Base-by-base conservation (phyloP, 805 yeast species). In the Saccharomycopsis sp. region DNA sequence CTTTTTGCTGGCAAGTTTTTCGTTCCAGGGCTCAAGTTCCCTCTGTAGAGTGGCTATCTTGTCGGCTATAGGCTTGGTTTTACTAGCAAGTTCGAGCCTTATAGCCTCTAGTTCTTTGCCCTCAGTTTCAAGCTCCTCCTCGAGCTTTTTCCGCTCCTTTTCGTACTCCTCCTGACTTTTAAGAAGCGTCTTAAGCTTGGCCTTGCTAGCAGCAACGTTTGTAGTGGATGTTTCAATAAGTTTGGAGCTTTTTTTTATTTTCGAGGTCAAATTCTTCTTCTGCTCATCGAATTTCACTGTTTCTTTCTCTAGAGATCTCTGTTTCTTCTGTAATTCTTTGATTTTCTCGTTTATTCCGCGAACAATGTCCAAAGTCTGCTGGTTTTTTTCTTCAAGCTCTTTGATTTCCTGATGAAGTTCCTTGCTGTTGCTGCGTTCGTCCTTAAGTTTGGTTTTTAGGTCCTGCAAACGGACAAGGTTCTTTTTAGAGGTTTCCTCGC, bases 21-120 rank as follows among this genome's bases (percentile, higher is more conserved):
- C 84, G 59, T 82, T 82, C 91, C 95, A 90, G 0, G 98, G 99
- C 63, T 88, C 91, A 4, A 90, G 71, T 60, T 85, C 76, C 5
- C 75, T 77, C 67, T 89, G 91, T 46, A 83, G 71, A 14, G 66
- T 64, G 63, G 82, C 87, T 54, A 91, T 86, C 65, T 87, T 79
- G 7, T 76, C 78, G 0, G 91, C 81, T 57, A 86, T 77, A 1
- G 73, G 83, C 9, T 82, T 77, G 0, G 98, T 92, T 67, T 89
- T 89, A 52, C 82, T 85, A 7, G 89, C 82, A 51, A 94, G 76
- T 29, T 81, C 82, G 5, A 75, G 63, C 64, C 91, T 82, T 12
- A 91, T 83, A 24, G 77, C 77, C 55, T 83, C 87, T 21, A 92
- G 71, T n/a, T 72, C 73, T 0, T 66, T 66, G 57, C 79, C 83